These are phyloP conservation scores for Aspergillus haitiensis DNA, from an alignment of 495 filamentous ascomycete genomes.

Conservation along the genomic window DNA sequence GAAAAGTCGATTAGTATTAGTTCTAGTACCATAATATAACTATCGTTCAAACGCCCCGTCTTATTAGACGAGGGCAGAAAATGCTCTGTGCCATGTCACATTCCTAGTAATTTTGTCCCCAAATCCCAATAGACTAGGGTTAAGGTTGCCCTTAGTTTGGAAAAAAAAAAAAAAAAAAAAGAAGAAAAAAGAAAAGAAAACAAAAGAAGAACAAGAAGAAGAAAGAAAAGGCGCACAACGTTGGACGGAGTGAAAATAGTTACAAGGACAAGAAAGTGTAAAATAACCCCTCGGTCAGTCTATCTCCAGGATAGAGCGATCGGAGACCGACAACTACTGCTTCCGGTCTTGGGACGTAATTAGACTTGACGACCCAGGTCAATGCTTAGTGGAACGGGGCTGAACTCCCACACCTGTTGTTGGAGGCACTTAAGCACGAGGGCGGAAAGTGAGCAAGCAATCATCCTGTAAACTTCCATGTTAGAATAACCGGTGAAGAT, in stretches of 20 bases:
- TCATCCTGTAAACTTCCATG: slow-evolving; percentile 34
- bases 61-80: slow-evolving; percentile 12
- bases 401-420: slow-evolving; percentile 27
- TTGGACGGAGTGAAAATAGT: slow-evolving; percentile 20
- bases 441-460: slow-evolving; percentile 46
- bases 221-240: slow-evolving; percentile 9
- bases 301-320: slow-evolving; percentile 45
- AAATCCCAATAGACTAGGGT: not conserved
- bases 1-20: slow-evolving; percentile 26
- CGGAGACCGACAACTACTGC: slow-evolving; percentile 15
- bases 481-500: slow-evolving; percentile 20
- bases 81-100: slow-evolving; percentile 25
- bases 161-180: slow-evolving; percentile 14
- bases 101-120: slow-evolving; percentile 10
- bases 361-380: not conserved
- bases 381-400: slow-evolving; percentile 17
- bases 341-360: slow-evolving; percentile 1
- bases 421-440: slow-evolving; percentile 34
- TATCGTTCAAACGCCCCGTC: slow-evolving; percentile 10
- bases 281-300: slow-evolving; percentile 25
- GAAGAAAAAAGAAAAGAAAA: slow-evolving; percentile 3
- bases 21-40: slow-evolving; percentile 27
- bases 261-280: slow-evolving; percentile 20
- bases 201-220: slow-evolving; percentile 14
- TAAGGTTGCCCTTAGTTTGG: slow-evolving; percentile 1